Conservation (phyloP, 495 filamentous ascomycete species). For the Daldinia grandis region DNA sequence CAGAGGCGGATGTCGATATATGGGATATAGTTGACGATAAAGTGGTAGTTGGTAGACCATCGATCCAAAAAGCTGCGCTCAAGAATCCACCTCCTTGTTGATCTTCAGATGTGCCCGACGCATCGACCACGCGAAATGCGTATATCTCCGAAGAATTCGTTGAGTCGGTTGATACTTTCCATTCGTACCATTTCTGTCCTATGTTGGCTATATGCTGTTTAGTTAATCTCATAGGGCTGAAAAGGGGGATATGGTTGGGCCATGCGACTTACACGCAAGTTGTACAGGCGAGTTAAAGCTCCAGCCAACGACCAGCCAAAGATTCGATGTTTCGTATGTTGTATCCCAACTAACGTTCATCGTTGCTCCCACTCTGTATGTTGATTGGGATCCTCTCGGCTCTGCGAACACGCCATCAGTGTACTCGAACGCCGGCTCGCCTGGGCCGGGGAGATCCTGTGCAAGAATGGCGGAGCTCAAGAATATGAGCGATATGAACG, state of each 20-base stretch:
- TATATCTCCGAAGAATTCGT: conserved; percentile 40
- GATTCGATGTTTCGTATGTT: conserved; percentile 39
- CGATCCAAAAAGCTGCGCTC: conserved; percentile 37
- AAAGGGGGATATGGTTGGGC: background rate
- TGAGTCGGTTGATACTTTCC: conserved; percentile 33
- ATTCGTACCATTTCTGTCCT: conserved; percentile 35
- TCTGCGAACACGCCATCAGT: conserved; percentile 8
- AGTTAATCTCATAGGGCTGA: background rate
- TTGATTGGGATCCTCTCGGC: conserved; percentile 27
- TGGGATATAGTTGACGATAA: background rate
- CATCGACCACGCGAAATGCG: conserved; percentile 36
- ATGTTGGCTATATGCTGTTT: conserved; percentile 24
- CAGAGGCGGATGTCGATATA: background rate
- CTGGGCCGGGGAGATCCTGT: conserved; percentile 36
- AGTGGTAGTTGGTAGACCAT: conserved; percentile 15
- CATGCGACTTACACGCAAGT: conserved; percentile 11
- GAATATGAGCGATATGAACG: conserved; percentile 24
- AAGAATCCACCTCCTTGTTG: conserved; percentile 34
- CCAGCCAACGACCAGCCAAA: conserved; percentile 39
- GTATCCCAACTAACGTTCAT: conserved; percentile 43
- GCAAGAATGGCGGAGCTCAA: conserved; percentile 21
- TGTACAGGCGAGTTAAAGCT: conserved; percentile 22
- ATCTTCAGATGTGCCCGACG: conserved; percentile 25
- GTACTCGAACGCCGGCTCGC: conserved; percentile 30
- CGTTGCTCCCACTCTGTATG: conserved; percentile 25